phyloP scores from a whole-genome alignment of 495 filamentous ascomycete species.

The Baudoinia panamericana region DNA sequence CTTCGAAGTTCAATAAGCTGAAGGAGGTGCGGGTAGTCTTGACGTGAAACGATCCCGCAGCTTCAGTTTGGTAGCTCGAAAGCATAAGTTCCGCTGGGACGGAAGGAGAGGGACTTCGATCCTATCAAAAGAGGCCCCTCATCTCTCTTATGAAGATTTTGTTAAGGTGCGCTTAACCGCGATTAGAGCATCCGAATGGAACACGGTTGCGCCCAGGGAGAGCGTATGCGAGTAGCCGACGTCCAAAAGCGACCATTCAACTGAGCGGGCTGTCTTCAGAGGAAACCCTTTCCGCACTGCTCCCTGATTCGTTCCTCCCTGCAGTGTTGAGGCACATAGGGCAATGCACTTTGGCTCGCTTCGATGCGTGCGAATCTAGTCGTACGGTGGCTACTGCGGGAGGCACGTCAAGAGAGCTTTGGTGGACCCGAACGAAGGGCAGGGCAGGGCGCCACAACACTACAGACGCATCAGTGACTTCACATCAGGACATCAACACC shows the following conservation, averaged over 20 bases:
- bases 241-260: background rate
- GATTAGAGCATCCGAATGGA: background rate
- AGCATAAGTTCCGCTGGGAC: background rate
- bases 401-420: no score
- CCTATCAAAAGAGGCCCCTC: background rate
- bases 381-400: no score
- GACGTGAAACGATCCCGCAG: constrained; percentile 3
- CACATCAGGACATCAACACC: no score
- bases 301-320: no score
- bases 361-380: no score
- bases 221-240: background rate
- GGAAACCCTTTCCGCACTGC: no score
- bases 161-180: background rate
- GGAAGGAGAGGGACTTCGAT: constrained; percentile 1
- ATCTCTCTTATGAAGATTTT: background rate
- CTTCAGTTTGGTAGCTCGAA: background rate
- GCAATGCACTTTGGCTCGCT: no score
- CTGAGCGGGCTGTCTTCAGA: background rate
- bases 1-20: no score
- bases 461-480: no score
- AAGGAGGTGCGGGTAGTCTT: constrained; percentile 2
- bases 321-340: no score
- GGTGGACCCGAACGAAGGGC: no score
- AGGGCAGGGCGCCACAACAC: no score
- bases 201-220: background rate